Percentiles rank a stretch among this genome's conserved stretches.
These are phyloP conservation scores for Monosporascus sp. DNA, from an alignment of 2,329 filamentous ascomycete genomes.

Conservation along the genomic window DNA sequence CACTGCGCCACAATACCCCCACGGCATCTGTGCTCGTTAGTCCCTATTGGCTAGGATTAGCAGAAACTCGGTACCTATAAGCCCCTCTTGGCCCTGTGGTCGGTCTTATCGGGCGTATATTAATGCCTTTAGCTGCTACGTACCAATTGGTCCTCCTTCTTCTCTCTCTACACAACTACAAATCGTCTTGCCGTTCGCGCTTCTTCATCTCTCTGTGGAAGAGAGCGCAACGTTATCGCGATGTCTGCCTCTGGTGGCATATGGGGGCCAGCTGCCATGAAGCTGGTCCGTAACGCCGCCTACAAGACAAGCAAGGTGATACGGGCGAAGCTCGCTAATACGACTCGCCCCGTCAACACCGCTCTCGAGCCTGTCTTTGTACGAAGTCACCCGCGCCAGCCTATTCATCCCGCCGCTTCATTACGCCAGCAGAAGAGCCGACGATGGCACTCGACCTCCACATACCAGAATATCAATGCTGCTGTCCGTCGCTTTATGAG, in stretches of 20 bases:
- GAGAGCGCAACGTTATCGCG: slow-evolving; percentile 24
- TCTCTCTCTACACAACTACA: slow-evolving; percentile 3
- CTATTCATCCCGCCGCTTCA: slow-evolving; percentile 46
- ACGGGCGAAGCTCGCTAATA: slow-evolving; percentile 42
- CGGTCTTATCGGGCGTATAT: not conserved
- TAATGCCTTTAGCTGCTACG: not conserved
- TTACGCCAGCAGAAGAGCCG: slow-evolving; percentile 45
- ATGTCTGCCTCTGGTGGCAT: slow-evolving; percentile 53
- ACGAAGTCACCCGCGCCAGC: slow-evolving; percentile 39
- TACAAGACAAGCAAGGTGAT: slow-evolving; percentile 46
- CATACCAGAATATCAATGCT: slow-evolving; percentile 37
- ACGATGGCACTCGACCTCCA: slow-evolving; percentile 43
- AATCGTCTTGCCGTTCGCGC: slow-evolving; percentile 5
- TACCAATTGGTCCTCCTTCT: not conserved
- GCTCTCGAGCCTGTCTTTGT: slow-evolving; percentile 42
- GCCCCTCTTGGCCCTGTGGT: not conserved
- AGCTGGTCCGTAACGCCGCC: slow-evolving; percentile 47
- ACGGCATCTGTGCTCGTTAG: too few species aligned
- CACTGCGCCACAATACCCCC: too few species aligned
- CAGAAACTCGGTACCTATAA: too few species aligned
- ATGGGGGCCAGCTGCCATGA: slow-evolving; percentile 51
- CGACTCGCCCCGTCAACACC: slow-evolving; percentile 38
- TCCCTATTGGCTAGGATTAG: too few species aligned
- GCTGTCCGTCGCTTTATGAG: slow-evolving; percentile 47
- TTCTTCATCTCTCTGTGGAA: slow-evolving; percentile 11